A percentile compares a stretch with the other conserved stretches of the same genome.
These are phyloP conservation scores for Sicyos baderoa DNA, from an alignment of 306 rosid species.

Conservation along the genomic window DNA sequence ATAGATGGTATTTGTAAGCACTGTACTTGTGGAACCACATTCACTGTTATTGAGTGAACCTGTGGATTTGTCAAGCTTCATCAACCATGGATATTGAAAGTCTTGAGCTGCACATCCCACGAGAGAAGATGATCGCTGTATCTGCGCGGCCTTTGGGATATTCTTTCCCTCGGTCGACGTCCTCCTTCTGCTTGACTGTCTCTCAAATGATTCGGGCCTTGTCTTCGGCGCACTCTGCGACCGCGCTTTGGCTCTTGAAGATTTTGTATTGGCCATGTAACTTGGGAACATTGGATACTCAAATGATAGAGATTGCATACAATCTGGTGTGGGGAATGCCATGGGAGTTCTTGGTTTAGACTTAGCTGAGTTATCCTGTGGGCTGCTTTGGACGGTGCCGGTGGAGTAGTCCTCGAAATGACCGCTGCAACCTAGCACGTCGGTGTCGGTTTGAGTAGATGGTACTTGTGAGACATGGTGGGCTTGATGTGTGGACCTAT, in stretches of 20 bases:
- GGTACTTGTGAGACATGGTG: slow-evolving; percentile 54
- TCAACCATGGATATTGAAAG: slow-evolving; percentile 64
- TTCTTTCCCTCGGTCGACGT: slow-evolving; percentile 62
- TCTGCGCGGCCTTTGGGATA: slow-evolving; percentile 61
- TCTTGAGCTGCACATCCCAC: slow-evolving; percentile 56
- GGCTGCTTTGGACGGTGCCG: slow-evolving; percentile 62
- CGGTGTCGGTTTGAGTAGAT: slow-evolving; percentile 46
- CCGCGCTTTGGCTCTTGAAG: slow-evolving; percentile 72
- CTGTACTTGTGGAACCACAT: slow-evolving; percentile 76
- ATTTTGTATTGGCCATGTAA: slow-evolving; percentile 92
- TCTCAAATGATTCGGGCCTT: slow-evolving; percentile 54
- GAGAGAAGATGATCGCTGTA: slow-evolving; percentile 89
- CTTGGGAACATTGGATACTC: slow-evolving; percentile 70
- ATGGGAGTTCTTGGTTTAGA: slow-evolving; percentile 43
- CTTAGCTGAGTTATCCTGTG: slow-evolving; percentile 48
- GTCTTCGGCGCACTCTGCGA: slow-evolving; percentile 92
- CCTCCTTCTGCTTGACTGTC: slow-evolving; percentile 64
- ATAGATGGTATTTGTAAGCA: slow-evolving; percentile 58
- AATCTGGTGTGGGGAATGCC: slow-evolving; percentile 48
- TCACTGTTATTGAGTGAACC: slow-evolving; percentile 43
- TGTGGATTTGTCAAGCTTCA: slow-evolving; percentile 66
- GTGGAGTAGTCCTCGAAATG: slow-evolving; percentile 64
- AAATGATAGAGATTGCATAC: slow-evolving; percentile 48
- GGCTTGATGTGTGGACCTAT: background rate
- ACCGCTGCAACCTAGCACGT: slow-evolving; percentile 53